These are phyloP conservation scores for Inga laurina DNA, from an alignment of 306 rosid genomes.

Conservation along the genomic window DNA sequence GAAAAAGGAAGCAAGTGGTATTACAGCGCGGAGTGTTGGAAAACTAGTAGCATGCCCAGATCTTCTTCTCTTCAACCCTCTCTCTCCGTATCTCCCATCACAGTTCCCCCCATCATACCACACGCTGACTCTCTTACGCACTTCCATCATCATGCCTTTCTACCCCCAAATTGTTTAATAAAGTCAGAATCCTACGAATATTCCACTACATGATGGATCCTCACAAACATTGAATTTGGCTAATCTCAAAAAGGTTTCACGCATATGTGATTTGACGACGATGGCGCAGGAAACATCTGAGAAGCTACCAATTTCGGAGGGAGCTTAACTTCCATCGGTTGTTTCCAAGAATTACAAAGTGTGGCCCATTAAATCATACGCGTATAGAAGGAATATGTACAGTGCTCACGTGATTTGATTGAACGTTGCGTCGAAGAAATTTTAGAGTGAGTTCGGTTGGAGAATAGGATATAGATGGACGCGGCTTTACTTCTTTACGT, in stretches of 20 bases:
- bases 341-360: not conserved
- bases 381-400: not conserved
- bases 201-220: not conserved
- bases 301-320: not conserved
- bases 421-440: not conserved
- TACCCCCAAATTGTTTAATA: not conserved
- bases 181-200: slow-evolving; percentile 23
- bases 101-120: slow-evolving; percentile 27
- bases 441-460: not conserved
- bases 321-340: not conserved
- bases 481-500: too few species aligned
- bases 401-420: not conserved
- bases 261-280: not conserved
- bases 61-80: not conserved
- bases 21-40: slow-evolving; percentile 21
- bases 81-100: slow-evolving; percentile 21
- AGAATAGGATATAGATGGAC: too few species aligned
- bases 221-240: slow-evolving; percentile 37
- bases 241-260: not conserved
- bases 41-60: slow-evolving; percentile 23
- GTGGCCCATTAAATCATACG: not conserved
- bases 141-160: slow-evolving; percentile 9
- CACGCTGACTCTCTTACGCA: slow-evolving; percentile 37
- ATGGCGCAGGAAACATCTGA: slow-evolving; percentile 7
- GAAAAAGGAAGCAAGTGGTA: not conserved